Percentiles rank a stretch among this genome's conserved stretches.
These are phyloP conservation scores for Talaromyces sp. DNA, from an alignment of 2,329 filamentous ascomycete species.

Conservation along the genomic window DNA sequence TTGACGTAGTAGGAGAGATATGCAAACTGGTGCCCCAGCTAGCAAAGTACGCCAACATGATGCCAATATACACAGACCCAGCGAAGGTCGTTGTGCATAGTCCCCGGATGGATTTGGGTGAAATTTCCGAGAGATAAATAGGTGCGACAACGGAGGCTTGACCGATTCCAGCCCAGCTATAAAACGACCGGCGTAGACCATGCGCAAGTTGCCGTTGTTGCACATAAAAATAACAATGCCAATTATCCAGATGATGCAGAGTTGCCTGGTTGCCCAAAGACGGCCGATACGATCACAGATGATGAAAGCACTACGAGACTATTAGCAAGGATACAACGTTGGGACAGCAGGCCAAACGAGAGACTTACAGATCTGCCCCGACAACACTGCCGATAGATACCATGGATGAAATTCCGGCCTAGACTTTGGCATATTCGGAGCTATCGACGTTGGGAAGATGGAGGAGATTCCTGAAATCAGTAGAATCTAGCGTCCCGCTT, in stretches of 20 bases:
- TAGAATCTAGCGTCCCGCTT: conserved; percentile 62
- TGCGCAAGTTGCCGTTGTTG: conserved; percentile 53
- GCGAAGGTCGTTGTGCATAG: conserved; percentile 67
- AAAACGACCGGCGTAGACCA: conserved; percentile 65
- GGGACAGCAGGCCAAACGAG: background rate
- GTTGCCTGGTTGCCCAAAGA: conserved; percentile 60
- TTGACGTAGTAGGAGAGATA: conserved; percentile 42
- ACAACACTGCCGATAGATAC: conserved; percentile 71
- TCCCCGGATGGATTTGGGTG: conserved; percentile 51
- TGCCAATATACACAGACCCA: conserved; percentile 68
- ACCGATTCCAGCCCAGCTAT: conserved; percentile 67
- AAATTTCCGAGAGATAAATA: background rate
- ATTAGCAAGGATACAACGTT: background rate
- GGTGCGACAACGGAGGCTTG: conserved; percentile 65
- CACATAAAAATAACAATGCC: conserved; percentile 61
- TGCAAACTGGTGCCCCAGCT: conserved; percentile 59
- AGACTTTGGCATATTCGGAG: conserved; percentile 61
- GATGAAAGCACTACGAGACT: conserved; percentile 57
- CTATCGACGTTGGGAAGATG: background rate
- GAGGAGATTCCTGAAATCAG: conserved; percentile 48
- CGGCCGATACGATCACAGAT: conserved; percentile 61
- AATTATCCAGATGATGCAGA: conserved; percentile 58
- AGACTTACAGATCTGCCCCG: conserved; percentile 47
- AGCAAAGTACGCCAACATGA: conserved; percentile 72
- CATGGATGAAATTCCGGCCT: conserved; percentile 73